A percentile compares a stretch with the other conserved stretches of the same genome.
Evolutionary conservation across 495 filamentous ascomycete genomes (phyloP).

Genomic region (Penicillium canariense): DNA sequence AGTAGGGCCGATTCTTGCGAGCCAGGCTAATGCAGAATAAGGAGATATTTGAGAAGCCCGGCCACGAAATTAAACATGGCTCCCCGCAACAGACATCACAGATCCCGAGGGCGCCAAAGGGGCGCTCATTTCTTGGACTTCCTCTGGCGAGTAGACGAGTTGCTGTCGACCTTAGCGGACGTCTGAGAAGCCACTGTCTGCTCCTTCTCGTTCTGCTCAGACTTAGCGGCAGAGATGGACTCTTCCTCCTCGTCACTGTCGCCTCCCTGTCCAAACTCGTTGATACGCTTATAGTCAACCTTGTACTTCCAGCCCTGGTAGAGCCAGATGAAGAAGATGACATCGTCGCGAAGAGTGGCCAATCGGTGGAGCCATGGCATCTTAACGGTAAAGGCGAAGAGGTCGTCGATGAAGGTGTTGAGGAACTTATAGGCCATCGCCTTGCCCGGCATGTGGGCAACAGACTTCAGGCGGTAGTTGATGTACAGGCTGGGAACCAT

Average conservation of each 20-base stretch:
- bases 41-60: background rate
- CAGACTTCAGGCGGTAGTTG: constrained; percentile 95
- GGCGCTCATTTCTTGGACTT: constrained; percentile 30
- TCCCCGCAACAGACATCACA: background rate
- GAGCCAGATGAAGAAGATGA: constrained; percentile 98
- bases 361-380: constrained; percentile 97
- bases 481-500: constrained; percentile 98
- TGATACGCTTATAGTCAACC: constrained; percentile 87
- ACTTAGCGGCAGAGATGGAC: constrained; percentile 35
- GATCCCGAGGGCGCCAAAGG: too few species aligned
- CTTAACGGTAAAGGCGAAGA: constrained; percentile 98
- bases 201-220: constrained; percentile 47
- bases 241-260: constrained; percentile 73
- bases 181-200: constrained; percentile 25
- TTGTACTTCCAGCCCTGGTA: constrained; percentile 94
- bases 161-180: constrained; percentile 33
- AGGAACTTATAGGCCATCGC: constrained; percentile 98
- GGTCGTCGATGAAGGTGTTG: constrained; percentile 74
- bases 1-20: background rate
- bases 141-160: constrained; percentile 39
- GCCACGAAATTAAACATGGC: too few species aligned
- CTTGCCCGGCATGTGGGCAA: constrained; percentile 94
- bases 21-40: background rate
- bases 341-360: constrained; percentile 88
- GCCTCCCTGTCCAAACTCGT: constrained; percentile 97